phyloP scores from a whole-genome alignment of 768 basidiomycete species.

The Tulasnella sp. region DNA sequence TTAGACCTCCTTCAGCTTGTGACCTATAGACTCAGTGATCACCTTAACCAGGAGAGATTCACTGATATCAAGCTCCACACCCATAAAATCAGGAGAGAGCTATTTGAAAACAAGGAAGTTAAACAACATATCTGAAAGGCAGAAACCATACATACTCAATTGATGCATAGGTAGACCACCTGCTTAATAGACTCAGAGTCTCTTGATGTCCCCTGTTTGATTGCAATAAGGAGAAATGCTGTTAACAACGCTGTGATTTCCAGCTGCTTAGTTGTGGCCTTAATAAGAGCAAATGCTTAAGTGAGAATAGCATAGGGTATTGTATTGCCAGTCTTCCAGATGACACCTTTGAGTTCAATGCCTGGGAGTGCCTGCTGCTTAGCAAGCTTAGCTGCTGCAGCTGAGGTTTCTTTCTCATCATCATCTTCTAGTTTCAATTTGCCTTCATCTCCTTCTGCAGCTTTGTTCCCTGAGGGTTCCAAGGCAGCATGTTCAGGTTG shows the following conservation, averaged over 20 bases:
- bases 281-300: conserved; percentile 78
- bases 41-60: conserved; percentile 91
- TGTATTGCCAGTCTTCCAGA: conserved; percentile 65
- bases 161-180: conserved; percentile 92
- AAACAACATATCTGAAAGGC: not conserved
- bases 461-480: conserved; percentile 31
- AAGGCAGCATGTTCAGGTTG: not conserved
- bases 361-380: conserved; percentile 14
- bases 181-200: conserved; percentile 71
- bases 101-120: conserved; percentile 26
- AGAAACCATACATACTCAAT: conserved; percentile 50
- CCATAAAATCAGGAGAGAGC: conserved; percentile 91
- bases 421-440: conserved; percentile 32
- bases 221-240: conserved; percentile 78
- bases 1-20: conserved; percentile 70
- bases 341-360: conserved; percentile 7
- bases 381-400: conserved; percentile 16
- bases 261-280: conserved; percentile 87
- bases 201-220: conserved; percentile 66
- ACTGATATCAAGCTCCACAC: conserved; percentile 91
- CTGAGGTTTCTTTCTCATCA: conserved; percentile 1
- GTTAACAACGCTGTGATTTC: conserved; percentile 88
- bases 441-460: conserved; percentile 35
- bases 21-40: conserved; percentile 90
- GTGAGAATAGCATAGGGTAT: conserved; percentile 91